A percentile compares a stretch with the other conserved stretches of the same genome.
Conservation (phyloP, 2,329 filamentous ascomycete species). For the Colletotrichum viniferum region DNA sequence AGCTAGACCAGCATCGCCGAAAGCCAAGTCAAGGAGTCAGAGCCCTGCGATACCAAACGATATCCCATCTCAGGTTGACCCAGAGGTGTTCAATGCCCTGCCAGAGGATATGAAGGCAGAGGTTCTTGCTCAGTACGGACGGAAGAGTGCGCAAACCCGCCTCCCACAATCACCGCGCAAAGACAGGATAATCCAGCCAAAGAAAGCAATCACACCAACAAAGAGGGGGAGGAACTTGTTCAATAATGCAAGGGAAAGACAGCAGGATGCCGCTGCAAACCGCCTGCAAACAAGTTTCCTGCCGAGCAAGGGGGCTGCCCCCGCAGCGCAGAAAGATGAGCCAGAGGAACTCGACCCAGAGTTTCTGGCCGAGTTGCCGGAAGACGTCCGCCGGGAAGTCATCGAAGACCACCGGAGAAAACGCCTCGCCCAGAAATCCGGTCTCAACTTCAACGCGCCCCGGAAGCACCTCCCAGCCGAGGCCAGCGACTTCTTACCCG, state of each 20-base stretch:
- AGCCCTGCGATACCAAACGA: slow-evolving; percentile 36
- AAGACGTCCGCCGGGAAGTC: slow-evolving; percentile 79
- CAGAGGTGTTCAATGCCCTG: slow-evolving; percentile 80
- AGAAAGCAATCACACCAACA: slow-evolving; percentile 65
- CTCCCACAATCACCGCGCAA: slow-evolving; percentile 59
- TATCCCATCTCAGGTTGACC: slow-evolving; percentile 82
- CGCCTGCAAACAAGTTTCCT: slow-evolving; percentile 79
- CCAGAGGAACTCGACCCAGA: slow-evolving; percentile 65
- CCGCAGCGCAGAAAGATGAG: slow-evolving; percentile 33
- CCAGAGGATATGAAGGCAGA: slow-evolving; percentile 88
- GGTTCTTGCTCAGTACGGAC: slow-evolving; percentile 73
- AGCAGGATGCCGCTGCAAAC: slow-evolving; percentile 59
- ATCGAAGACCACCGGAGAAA: slow-evolving; percentile 73
- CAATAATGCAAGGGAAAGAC: slow-evolving; percentile 52
- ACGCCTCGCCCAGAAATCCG: slow-evolving; percentile 62
- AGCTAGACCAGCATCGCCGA: slow-evolving; percentile 32
- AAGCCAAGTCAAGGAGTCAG: slow-evolving; percentile 42
- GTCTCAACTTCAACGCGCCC: slow-evolving; percentile 48
- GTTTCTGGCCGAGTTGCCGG: slow-evolving; percentile 83
- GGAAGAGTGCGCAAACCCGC: slow-evolving; percentile 34
- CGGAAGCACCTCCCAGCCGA: slow-evolving; percentile 26
- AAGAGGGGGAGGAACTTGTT: slow-evolving; percentile 62
- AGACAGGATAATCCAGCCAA: slow-evolving; percentile 53
- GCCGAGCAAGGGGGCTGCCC: slow-evolving; percentile 37
- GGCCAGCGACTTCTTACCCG: slow-evolving; percentile 23